Percentiles rank a stretch among this genome's conserved stretches.
Conservation (phyloP, 345 rosid species). For the Rubroshorea leprosula region DNA sequence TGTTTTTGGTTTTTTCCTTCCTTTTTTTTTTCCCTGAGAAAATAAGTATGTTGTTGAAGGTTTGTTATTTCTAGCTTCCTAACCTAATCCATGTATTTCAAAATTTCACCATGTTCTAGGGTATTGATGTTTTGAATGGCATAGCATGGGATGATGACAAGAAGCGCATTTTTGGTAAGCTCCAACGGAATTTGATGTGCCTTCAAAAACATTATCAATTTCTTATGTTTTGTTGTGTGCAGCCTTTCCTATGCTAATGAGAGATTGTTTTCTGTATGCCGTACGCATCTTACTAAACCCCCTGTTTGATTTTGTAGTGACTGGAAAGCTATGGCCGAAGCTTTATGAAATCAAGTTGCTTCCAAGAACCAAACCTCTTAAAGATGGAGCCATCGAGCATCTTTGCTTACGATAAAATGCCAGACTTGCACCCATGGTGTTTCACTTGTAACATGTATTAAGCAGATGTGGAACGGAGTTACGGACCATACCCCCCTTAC, state of each 20-base stretch:
- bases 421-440: background rate
- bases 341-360: slow-evolving; percentile 69
- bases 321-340: slow-evolving; percentile 87
- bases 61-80: no score
- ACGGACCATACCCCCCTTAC: no score
- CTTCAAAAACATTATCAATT: background rate
- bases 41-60: background rate
- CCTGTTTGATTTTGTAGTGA: slow-evolving; percentile 45
- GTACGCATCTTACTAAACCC: background rate
- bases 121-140: slow-evolving; percentile 87
- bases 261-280: no score
- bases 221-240: no score
- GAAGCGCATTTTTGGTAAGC: slow-evolving; percentile 70
- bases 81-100: slow-evolving; percentile 6
- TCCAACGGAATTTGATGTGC: background rate
- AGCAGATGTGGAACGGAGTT: no score
- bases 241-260: background rate
- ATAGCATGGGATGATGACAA: slow-evolving; percentile 80
- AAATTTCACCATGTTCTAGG: slow-evolving; percentile 29
- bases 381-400: slow-evolving; percentile 26
- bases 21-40: background rate
- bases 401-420: slow-evolving; percentile 37
- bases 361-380: slow-evolving; percentile 23
- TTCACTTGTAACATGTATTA: background rate
- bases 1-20: no score